These are phyloP conservation scores for Phalaenopsis equestris DNA, from an alignment of 106 monocot species.

Conservation along the genomic window DNA sequence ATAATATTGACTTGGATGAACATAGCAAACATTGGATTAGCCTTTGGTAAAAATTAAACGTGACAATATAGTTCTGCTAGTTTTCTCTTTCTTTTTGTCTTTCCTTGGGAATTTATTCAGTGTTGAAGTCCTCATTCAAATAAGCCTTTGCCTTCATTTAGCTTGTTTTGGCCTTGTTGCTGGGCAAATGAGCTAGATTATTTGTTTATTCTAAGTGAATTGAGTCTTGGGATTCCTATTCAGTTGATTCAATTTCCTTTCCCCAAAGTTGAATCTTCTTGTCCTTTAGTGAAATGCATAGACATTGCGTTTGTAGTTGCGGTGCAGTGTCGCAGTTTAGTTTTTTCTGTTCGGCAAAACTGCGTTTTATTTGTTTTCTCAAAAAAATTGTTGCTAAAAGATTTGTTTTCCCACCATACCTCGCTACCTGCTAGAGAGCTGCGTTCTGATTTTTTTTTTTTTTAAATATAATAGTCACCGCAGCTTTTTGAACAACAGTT, in stretches of 20 bases:
- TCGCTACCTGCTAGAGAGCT: too few relatives aligned
- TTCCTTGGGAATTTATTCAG: neutral
- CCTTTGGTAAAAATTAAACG: neutral
- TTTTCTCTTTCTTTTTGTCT: neutral
- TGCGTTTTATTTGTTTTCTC: too few relatives aligned
- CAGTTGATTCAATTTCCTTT: neutral
- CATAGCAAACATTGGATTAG: neutral
- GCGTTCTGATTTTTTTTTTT: too few relatives aligned
- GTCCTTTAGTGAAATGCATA: neutral
- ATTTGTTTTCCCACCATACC: too few relatives aligned
- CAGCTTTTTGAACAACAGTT: too few relatives aligned
- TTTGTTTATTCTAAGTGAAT: neutral
- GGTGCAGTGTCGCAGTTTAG: too few relatives aligned
- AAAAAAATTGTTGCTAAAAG: too few relatives aligned
- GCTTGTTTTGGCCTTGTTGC: neutral
- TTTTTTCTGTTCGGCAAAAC: too few relatives aligned
- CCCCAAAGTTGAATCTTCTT: neutral
- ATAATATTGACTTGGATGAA: neutral
- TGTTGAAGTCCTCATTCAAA: neutral
- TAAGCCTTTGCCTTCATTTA: neutral
- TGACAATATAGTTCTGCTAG: neutral
- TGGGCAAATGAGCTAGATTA: neutral
- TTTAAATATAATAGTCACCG: too few relatives aligned
- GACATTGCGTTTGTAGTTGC: neutral
- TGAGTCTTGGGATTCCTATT: neutral